Conservation (phyloP, 1,139 yeast species). For the Suhomyces bolitotheri region DNA sequence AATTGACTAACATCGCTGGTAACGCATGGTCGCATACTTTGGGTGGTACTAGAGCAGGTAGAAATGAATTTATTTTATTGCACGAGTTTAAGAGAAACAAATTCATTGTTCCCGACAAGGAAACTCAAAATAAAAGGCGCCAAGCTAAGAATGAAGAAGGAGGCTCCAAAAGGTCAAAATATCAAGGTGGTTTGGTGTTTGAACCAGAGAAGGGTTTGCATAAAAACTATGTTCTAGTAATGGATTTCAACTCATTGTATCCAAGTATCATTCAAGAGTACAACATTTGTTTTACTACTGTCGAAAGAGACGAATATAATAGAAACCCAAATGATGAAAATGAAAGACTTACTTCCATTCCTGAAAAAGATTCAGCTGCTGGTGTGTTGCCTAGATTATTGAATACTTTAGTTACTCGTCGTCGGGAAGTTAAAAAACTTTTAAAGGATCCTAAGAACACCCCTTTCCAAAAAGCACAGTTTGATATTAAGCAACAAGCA, state of each 20-base stretch:
- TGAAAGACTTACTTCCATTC: constrained; percentile 72
- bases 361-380: constrained; percentile 55
- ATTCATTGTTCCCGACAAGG: constrained; percentile 88
- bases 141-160: constrained; percentile 48
- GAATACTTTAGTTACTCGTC: constrained; percentile 82
- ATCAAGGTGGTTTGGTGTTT: constrained; percentile 94
- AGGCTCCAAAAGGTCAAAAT: constrained; percentile 72
- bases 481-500: constrained; percentile 95
- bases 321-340: constrained; percentile 54
- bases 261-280: constrained; percentile 97
- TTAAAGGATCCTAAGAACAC: constrained; percentile 74
- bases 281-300: constrained; percentile 96
- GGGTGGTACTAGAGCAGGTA: constrained; percentile 94
- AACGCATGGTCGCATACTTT: constrained; percentile 96
- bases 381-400: constrained; percentile 89
- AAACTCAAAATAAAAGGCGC: constrained; percentile 41
- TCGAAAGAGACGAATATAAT: constrained; percentile 62
- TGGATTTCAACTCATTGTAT: constrained; percentile 97
- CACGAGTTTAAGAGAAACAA: constrained; percentile 87
- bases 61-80: constrained; percentile 88
- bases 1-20: constrained; percentile 91
- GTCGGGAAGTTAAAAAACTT: constrained; percentile 87
- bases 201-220: constrained; percentile 97
- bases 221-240: constrained; percentile 82
- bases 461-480: constrained; percentile 67